Conservation (phyloP, 2,329 filamentous ascomycete genomes). For the Boeremia lycopersici region DNA sequence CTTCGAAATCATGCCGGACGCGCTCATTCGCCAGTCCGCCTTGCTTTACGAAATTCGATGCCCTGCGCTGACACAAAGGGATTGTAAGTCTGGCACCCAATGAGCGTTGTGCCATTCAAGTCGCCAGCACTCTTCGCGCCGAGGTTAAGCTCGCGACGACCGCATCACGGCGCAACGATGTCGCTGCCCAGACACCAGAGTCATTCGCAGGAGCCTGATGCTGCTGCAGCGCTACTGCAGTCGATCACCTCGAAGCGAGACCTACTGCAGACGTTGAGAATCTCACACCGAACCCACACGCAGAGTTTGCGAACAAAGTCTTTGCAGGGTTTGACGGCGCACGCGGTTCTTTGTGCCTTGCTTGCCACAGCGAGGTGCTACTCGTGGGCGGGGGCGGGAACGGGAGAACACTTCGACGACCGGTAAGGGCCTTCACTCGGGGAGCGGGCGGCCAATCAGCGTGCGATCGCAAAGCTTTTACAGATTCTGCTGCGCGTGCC, state of each 20-base stretch:
- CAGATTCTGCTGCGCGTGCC: not conserved
- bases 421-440: conserved; percentile 9
- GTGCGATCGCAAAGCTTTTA: conserved; percentile 8
- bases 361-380: conserved; percentile 10
- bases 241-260: not conserved
- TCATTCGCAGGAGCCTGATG: no score
- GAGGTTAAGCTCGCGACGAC: not conserved
- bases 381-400: conserved; percentile 1
- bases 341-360: not conserved
- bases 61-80: no score
- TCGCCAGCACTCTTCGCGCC: no score
- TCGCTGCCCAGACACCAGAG: no score
- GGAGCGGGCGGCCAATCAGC: conserved; percentile 3
- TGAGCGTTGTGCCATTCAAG: no score
- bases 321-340: conserved; percentile 5
- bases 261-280: not conserved
- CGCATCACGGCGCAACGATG: no score
- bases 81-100: no score
- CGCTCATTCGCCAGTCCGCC: no score
- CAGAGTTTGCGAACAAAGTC: conserved; percentile 5
- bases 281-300: conserved; percentile 1
- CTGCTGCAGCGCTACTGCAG: not conserved
- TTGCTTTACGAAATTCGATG: no score
- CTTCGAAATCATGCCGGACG: no score
- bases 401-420: not conserved